These are phyloP conservation scores for Dendrobium huoshanense DNA, from an alignment of 106 monocot genomes.

Conservation along the genomic window DNA sequence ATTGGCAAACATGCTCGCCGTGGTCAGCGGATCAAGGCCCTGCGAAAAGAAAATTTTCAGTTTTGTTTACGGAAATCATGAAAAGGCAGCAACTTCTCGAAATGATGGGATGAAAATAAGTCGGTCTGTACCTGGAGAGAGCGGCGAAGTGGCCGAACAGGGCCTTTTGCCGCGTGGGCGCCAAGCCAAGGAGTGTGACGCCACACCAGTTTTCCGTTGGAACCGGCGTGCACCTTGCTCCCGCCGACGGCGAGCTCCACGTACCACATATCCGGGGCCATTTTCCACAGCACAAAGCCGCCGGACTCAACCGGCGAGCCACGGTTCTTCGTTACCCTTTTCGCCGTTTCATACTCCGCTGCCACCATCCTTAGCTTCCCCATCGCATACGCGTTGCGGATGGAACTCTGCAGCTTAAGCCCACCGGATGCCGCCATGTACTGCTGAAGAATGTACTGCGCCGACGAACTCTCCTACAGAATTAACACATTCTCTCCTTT, in stretches of 20 bases:
- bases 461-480: slow-evolving; percentile 79
- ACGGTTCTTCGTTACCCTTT: slow-evolving; percentile 45
- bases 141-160: slow-evolving; percentile 89
- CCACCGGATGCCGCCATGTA: slow-evolving; percentile 90
- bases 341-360: slow-evolving; percentile 81
- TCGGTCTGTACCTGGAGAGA: slow-evolving; percentile 63
- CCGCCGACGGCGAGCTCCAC: slow-evolving; percentile 97
- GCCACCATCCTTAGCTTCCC: slow-evolving; percentile 85
- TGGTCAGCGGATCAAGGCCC: slow-evolving; percentile 92
- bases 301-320: slow-evolving; percentile 62
- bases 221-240: slow-evolving; percentile 97
- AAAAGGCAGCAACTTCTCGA: neutral
- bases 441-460: slow-evolving; percentile 94
- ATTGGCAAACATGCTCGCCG: slow-evolving; percentile 79
- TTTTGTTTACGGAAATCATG: neutral
- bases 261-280: slow-evolving; percentile 97
- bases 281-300: slow-evolving; percentile 95
- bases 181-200: slow-evolving; percentile 99
- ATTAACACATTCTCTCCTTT: neutral
- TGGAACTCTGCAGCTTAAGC: slow-evolving; percentile 60
- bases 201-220: slow-evolving; percentile 93
- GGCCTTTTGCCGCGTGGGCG: slow-evolving; percentile 94
- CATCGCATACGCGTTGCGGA: slow-evolving; percentile 73
- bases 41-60: slow-evolving; percentile 1
- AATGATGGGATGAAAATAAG: neutral